These are phyloP conservation scores for Silene coronaria DNA, from an alignment of 179 eudicot species.

Conservation along the genomic window DNA sequence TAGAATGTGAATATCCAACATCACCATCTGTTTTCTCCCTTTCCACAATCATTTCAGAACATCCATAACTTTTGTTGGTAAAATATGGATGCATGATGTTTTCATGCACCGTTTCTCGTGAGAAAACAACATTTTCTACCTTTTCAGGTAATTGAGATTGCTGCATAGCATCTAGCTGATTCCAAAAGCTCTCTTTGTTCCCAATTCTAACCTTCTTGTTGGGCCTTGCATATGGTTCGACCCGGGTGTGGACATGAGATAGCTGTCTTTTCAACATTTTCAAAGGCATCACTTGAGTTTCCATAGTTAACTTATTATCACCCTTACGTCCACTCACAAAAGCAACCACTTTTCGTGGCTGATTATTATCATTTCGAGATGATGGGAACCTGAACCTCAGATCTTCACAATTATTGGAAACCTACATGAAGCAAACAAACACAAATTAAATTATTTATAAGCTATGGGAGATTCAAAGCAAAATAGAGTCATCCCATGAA, in stretches of 20 bases:
- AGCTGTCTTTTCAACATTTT: constrained; percentile 43
- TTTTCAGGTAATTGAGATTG: constrained; percentile 42
- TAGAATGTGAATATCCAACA: constrained; percentile 36
- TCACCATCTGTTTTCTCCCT: constrained; percentile 36
- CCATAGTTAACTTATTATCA: constrained; percentile 20
- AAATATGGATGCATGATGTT: constrained; percentile 42
- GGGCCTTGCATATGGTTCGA: constrained; percentile 33
- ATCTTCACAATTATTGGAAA: constrained; percentile 35
- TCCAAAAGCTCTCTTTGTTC: constrained; percentile 29
- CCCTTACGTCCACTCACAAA: constrained; percentile 23
- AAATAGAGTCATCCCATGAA: background rate
- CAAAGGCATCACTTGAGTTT: constrained; percentile 32
- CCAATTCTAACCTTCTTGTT: constrained; percentile 32
- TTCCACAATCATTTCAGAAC: constrained; percentile 33
- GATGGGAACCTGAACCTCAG: constrained; percentile 34
- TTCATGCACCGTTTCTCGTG: constrained; percentile 44
- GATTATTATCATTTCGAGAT: constrained; percentile 18
- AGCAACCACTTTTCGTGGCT: constrained; percentile 22
- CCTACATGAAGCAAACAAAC: constrained; percentile 37
- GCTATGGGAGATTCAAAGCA: too few relatives aligned
- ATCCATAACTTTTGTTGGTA: constrained; percentile 35
- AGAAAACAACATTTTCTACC: constrained; percentile 67
- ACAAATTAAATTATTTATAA: background rate
- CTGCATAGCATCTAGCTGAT: constrained; percentile 17
- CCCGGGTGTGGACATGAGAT: constrained; percentile 29